Conservation (phyloP, 176 grass and related monocot species). For the Cenchrus purpureus region DNA sequence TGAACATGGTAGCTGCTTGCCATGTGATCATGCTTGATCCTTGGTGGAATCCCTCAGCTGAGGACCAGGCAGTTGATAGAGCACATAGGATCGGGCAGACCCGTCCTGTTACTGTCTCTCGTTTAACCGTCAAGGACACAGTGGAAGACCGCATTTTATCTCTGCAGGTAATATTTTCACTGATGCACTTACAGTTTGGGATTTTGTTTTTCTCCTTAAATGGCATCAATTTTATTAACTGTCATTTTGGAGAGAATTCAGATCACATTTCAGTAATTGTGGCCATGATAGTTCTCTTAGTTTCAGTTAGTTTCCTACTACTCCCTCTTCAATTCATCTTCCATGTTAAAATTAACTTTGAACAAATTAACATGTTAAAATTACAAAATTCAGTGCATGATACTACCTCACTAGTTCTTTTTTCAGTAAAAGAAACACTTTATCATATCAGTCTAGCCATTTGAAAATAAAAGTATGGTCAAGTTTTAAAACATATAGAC, state of each 20-base stretch:
- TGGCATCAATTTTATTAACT: too few relatives aligned
- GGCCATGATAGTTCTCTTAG: not conserved
- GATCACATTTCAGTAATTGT: not conserved
- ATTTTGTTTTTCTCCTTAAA: too few relatives aligned
- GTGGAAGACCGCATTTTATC: slow-evolving; percentile 69
- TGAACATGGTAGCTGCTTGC: slow-evolving; percentile 81
- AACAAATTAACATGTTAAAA: not conserved
- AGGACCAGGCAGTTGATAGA: slow-evolving; percentile 65
- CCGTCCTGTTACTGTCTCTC: slow-evolving; percentile 63
- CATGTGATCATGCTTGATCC: slow-evolving; percentile 72
- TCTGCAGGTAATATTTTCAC: slow-evolving; percentile 49
- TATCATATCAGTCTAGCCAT: too few relatives aligned
- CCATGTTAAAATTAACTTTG: not conserved
- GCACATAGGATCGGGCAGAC: slow-evolving; percentile 66
- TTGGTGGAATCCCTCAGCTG: slow-evolving; percentile 71
- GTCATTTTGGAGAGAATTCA: not conserved
- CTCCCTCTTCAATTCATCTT: not conserved
- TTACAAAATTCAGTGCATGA: not conserved
- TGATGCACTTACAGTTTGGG: not conserved
- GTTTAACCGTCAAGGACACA: slow-evolving; percentile 54
- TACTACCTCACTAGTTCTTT: not conserved
- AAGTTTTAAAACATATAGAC: not conserved
- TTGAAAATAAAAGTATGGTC: not conserved
- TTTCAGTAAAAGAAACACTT: not conserved
- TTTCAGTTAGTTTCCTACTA: not conserved